A percentile compares a stretch with the other conserved stretches of the same genome.
Evolutionary conservation across 192 early-diverging fungal genomes (phyloP).

Genomic region (Martensiomyces pterosporus): DNA sequence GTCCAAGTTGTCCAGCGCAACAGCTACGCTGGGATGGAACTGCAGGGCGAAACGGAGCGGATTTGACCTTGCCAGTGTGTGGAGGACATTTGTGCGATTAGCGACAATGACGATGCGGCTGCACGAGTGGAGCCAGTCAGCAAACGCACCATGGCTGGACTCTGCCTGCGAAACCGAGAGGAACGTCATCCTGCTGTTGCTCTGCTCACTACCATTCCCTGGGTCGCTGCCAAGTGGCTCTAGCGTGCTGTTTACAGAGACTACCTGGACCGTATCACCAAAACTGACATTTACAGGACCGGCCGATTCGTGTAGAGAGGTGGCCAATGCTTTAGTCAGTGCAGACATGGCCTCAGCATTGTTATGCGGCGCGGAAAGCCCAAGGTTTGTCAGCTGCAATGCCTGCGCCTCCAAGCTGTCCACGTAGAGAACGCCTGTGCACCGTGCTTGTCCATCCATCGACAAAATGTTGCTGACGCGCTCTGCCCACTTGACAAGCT

Average conservation of each 20-base stretch:
- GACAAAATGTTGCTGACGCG: slow-evolving; percentile 7
- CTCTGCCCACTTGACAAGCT: slow-evolving; percentile 17
- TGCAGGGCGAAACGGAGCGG: slow-evolving; percentile 11
- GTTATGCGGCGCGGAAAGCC: too few relatives aligned
- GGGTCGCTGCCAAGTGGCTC: neutral
- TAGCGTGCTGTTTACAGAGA: neutral
- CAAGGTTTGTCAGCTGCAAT: too few relatives aligned
- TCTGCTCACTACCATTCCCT: neutral
- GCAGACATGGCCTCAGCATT: too few relatives aligned
- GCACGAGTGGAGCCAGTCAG: slow-evolving; percentile 32
- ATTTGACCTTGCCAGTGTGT: slow-evolving; percentile 4
- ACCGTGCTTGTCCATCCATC: neutral
- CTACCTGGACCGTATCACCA: neutral
- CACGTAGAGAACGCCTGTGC: slow-evolving; percentile 17
- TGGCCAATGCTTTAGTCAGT: too few relatives aligned
- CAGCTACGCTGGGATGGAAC: slow-evolving; percentile 11
- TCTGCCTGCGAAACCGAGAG: slow-evolving; percentile 8
- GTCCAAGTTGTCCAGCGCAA: slow-evolving; percentile 17
- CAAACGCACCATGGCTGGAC: slow-evolving; percentile 8
- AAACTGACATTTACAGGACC: too few relatives aligned
- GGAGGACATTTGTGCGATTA: slow-evolving; percentile 9
- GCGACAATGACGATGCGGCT: slow-evolving; percentile 23
- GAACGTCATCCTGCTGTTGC: slow-evolving; percentile 1
- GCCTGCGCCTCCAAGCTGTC: slow-evolving; percentile 8
- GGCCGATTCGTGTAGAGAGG: too few relatives aligned